phyloP scores from a whole-genome alignment of 768 basidiomycete genomes.

The Pisolithus albus region DNA sequence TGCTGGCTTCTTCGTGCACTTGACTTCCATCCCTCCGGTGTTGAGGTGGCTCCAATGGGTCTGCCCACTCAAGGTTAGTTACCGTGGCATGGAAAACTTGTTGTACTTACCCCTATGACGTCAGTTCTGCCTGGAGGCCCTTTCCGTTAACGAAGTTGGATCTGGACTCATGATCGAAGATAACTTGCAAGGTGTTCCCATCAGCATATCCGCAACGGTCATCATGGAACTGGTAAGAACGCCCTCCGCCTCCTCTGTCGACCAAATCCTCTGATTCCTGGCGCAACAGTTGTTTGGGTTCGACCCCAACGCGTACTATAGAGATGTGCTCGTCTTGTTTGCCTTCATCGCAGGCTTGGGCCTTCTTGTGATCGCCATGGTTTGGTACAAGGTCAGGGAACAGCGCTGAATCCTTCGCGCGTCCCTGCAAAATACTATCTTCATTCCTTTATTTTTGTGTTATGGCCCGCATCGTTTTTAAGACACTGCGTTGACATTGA shows the following conservation, averaged over 20 bases:
- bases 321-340: constrained; percentile 82
- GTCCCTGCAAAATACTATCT: neutral
- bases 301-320: constrained; percentile 71
- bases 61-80: constrained; percentile 59
- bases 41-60: constrained; percentile 93
- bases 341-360: constrained; percentile 82
- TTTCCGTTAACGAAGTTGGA: constrained; percentile 87
- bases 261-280: neutral
- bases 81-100: neutral
- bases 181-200: constrained; percentile 71
- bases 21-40: constrained; percentile 78
- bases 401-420: constrained; percentile 40
- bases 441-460: neutral
- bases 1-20: constrained; percentile 90
- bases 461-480: neutral
- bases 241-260: neutral
- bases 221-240: constrained; percentile 76
- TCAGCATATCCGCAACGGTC: constrained; percentile 69
- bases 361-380: constrained; percentile 60
- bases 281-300: constrained; percentile 75
- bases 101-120: neutral
- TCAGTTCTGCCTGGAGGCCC: constrained; percentile 68
- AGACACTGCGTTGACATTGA: neutral
- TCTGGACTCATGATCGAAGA: constrained; percentile 83
- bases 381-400: constrained; percentile 76